phyloP scores from a whole-genome alignment of 129 eudicot genomes.

The Flaveria brownii region DNA sequence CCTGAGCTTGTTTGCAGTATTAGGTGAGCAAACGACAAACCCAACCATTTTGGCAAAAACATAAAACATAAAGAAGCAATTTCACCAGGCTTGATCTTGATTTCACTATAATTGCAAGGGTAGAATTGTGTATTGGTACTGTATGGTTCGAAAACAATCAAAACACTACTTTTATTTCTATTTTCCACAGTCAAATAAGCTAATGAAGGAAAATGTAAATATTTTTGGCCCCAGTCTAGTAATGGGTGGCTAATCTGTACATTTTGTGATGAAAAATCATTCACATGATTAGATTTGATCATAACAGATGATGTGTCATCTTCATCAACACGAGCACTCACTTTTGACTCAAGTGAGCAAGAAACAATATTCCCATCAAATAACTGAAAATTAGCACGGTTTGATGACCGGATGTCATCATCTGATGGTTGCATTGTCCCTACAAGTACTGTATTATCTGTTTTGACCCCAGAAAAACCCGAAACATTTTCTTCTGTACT shows the following conservation, averaged over 20 bases:
- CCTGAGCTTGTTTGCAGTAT: conserved; percentile 84
- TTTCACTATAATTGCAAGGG: conserved; percentile 73
- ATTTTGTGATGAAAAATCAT: conserved; percentile 50
- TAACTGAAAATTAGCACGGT: conserved; percentile 44
- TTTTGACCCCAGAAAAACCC: conserved; percentile 36
- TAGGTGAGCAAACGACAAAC: conserved; percentile 65
- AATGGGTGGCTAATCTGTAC: conserved; percentile 61
- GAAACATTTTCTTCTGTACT: conserved; percentile 26
- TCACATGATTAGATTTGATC: conserved; percentile 40
- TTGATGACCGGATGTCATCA: conserved; percentile 48
- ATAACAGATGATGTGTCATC: conserved; percentile 41
- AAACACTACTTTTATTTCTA: conserved; percentile 39
- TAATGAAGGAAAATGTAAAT: conserved; percentile 63
- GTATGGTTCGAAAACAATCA: conserved; percentile 60
- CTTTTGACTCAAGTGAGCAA: conserved; percentile 59
- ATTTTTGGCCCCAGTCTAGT: conserved; percentile 75
- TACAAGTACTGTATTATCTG: conserved; percentile 31
- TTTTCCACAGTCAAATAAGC: conserved; percentile 61
- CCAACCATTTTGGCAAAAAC: conserved; percentile 65
- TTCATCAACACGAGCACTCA: conserved; percentile 27
- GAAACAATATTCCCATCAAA: conserved; percentile 48
- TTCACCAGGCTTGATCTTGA: conserved; percentile 72
- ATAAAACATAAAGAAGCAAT: conserved; percentile 63
- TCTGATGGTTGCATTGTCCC: background rate
- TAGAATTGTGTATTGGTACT: conserved; percentile 76